phyloP scores from a whole-genome alignment of 257 asterid genomes.

The Solanum bulbocastanum region DNA sequence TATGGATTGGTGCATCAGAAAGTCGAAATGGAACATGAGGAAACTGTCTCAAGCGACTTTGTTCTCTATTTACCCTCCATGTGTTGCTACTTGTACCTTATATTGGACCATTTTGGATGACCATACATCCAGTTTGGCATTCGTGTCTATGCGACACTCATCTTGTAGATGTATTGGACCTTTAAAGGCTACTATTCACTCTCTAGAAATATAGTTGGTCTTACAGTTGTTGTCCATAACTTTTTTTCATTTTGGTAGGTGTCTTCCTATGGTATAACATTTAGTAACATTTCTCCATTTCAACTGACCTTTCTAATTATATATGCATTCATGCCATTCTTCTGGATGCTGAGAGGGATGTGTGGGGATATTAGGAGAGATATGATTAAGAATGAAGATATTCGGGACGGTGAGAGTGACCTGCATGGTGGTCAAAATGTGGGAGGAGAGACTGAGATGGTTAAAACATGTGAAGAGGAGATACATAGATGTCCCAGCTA shows the following conservation, averaged over 20 bases:
- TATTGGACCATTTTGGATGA: neutral
- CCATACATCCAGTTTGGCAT: neutral
- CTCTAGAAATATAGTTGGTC: neutral
- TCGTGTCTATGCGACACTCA: neutral
- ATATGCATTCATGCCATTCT: neutral
- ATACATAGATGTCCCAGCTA: neutral
- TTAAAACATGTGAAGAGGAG: neutral
- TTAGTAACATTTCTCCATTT: neutral
- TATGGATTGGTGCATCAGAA: neutral
- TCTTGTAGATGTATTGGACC: neutral
- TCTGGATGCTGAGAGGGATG: neutral
- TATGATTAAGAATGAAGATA: neutral
- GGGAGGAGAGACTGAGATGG: neutral
- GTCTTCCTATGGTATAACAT: neutral
- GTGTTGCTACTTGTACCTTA: neutral
- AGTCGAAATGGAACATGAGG: neutral
- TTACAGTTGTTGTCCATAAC: neutral
- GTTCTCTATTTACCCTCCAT: neutral
- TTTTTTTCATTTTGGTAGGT: neutral
- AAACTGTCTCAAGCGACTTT: neutral
- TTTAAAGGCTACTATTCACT: neutral
- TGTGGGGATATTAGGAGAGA: neutral
- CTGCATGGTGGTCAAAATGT: neutral
- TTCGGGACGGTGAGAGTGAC: neutral
- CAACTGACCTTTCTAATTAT: neutral